Evolutionary conservation across 1,139 yeast genomes (phyloP).

Genomic region (Pichia sp.): DNA sequence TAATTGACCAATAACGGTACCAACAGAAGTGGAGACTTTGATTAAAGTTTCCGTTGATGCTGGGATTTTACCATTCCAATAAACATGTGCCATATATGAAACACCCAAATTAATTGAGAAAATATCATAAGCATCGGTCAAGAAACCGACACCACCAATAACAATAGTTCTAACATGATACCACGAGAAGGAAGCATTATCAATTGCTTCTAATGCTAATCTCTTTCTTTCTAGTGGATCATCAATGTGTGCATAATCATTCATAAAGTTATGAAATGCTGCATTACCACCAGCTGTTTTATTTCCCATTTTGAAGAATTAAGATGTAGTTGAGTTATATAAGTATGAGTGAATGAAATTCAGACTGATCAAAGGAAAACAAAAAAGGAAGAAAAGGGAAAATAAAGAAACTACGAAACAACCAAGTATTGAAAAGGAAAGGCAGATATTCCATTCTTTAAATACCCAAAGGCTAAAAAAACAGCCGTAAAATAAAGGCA

Average conservation of each 20-base stretch:
- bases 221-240: conserved; percentile 89
- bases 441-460: not conserved
- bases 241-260: conserved; percentile 75
- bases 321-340: not conserved
- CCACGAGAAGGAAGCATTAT: conserved; percentile 81
- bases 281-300: conserved; percentile 74
- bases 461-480: not conserved
- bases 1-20: conserved; percentile 89
- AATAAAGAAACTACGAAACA: not conserved
- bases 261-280: conserved; percentile 81
- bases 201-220: conserved; percentile 82
- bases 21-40: conserved; percentile 86
- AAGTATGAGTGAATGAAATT: not conserved
- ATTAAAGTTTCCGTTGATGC: conserved; percentile 64
- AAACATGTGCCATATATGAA: conserved; percentile 66
- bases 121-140: conserved; percentile 88
- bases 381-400: not conserved
- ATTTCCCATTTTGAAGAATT: conserved; percentile 11
- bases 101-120: conserved; percentile 81
- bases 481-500: too few relatives aligned
- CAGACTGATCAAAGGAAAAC: not conserved
- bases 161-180: conserved; percentile 79
- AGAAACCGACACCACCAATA: conserved; percentile 92
- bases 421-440: not conserved
- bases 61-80: conserved; percentile 66